Conservation (phyloP, 352 stramenopile genomes). For the Phytophthora nicotianae region DNA sequence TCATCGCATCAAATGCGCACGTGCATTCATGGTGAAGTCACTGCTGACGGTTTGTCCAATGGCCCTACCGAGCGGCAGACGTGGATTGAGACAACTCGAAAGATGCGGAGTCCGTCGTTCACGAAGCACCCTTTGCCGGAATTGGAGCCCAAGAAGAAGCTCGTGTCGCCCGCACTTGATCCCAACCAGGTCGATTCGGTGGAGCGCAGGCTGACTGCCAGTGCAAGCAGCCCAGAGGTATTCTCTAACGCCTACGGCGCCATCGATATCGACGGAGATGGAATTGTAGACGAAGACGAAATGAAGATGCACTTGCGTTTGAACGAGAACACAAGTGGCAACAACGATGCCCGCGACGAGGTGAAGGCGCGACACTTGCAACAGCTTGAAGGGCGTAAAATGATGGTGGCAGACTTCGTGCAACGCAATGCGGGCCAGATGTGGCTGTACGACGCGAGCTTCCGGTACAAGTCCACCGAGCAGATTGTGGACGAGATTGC, state of each 20-base stretch:
- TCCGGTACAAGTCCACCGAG: constrained; percentile 38
- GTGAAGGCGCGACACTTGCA: constrained; percentile 33
- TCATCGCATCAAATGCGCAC: constrained; percentile 59
- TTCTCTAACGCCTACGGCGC: constrained; percentile 55
- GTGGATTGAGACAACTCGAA: constrained; percentile 69
- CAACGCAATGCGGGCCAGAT: constrained; percentile 57
- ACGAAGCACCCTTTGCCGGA: constrained; percentile 55
- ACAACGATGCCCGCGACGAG: constrained; percentile 8
- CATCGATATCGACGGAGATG: constrained; percentile 67
- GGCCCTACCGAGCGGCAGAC: constrained; percentile 32
- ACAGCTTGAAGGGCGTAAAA: constrained; percentile 53
- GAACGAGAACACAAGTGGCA: constrained; percentile 34
- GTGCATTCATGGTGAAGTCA: constrained; percentile 29
- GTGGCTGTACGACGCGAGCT: constrained; percentile 61
- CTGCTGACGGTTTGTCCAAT: background rate
- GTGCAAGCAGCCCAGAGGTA: constrained; percentile 19
- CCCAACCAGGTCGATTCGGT: constrained; percentile 1
- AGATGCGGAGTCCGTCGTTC: constrained; percentile 45
- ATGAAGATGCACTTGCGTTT: constrained; percentile 66
- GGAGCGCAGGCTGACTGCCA: background rate
- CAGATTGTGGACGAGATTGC: constrained; percentile 58
- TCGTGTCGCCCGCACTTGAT: constrained; percentile 11
- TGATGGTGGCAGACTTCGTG: constrained; percentile 72
- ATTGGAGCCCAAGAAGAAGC: constrained; percentile 49
- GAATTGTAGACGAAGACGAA: constrained; percentile 61